A percentile compares a stretch with the other conserved stretches of the same genome.
These are phyloP conservation scores for Hortiboletus campestris DNA, from an alignment of 768 basidiomycete genomes.

Conservation along the genomic window DNA sequence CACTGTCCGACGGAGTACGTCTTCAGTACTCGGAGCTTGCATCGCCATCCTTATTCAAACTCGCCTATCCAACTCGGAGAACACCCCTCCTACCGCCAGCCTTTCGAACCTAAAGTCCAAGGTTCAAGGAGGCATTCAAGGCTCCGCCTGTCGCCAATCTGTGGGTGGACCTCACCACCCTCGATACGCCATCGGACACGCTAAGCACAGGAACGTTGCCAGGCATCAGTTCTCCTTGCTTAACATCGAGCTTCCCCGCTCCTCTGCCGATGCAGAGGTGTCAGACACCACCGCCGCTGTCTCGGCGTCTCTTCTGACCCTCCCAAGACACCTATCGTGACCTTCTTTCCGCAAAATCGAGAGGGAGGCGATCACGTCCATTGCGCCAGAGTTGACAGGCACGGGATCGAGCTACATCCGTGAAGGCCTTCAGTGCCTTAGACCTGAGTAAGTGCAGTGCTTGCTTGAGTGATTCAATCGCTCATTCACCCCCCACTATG, in stretches of 20 bases:
- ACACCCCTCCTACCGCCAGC: slow-evolving; percentile 29
- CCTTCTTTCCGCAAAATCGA: slow-evolving; percentile 15
- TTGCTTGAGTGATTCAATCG: neutral
- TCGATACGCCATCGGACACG: slow-evolving; percentile 37
- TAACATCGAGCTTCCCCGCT: slow-evolving; percentile 28
- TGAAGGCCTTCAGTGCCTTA: slow-evolving; percentile 27
- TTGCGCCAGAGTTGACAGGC: slow-evolving; percentile 28
- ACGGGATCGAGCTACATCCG: slow-evolving; percentile 26
- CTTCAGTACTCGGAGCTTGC: no score
- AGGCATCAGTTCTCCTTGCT: slow-evolving; percentile 20
- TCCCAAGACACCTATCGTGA: slow-evolving; percentile 27
- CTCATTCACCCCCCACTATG: slow-evolving; percentile 27
- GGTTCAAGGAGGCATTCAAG: slow-evolving; percentile 31
- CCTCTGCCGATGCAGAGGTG: slow-evolving; percentile 5
- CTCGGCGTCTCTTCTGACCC: slow-evolving; percentile 7
- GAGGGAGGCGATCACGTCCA: slow-evolving; percentile 11
- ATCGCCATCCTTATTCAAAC: neutral
- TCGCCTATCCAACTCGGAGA: slow-evolving; percentile 31
- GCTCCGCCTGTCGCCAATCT: slow-evolving; percentile 35
- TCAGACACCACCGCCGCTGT: slow-evolving; percentile 5
- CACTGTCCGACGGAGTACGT: no score
- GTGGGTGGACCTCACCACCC: slow-evolving; percentile 29
- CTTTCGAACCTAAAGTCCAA: slow-evolving; percentile 9
- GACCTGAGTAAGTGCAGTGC: slow-evolving; percentile 22
- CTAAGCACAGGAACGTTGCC: slow-evolving; percentile 35